Conservation (phyloP, 208 protist genomes). For the Acanthamoeba castellanii region DNA sequence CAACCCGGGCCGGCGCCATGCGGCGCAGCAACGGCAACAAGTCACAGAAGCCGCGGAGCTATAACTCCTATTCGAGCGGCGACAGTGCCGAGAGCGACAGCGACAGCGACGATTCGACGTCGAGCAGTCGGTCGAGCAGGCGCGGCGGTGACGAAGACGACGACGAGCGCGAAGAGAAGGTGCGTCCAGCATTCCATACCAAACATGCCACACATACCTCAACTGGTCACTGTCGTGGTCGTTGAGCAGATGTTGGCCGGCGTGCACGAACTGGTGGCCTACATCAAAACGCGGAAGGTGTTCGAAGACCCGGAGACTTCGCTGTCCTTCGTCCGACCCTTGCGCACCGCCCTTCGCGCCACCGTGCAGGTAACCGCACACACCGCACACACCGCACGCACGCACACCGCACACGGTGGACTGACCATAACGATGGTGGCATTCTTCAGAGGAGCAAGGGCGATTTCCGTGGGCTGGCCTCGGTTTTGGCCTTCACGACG, state of each 20-base stretch:
- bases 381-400: neutral
- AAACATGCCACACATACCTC: too few species aligned
- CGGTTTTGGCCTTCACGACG: neutral
- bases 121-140: neutral
- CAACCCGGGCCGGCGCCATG: neutral
- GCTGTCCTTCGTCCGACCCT: neutral
- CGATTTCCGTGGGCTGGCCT: neutral
- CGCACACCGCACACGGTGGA: neutral
- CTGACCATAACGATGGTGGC: neutral
- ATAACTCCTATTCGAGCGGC: neutral
- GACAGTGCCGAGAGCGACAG: neutral
- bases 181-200: neutral
- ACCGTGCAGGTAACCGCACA: neutral
- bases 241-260: neutral
- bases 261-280: constrained; percentile 16
- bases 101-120: neutral
- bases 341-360: constrained; percentile 17
- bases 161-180: neutral
- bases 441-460: constrained; percentile 22
- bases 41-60: neutral
- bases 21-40: neutral
- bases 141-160: neutral
- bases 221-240: neutral
- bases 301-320: constrained; percentile 7
- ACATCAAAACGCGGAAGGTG: neutral